Percentiles rank a stretch among this genome's conserved stretches.
Conservation (phyloP, 768 basidiomycete genomes). For the Cystobasidium tubakii region DNA sequence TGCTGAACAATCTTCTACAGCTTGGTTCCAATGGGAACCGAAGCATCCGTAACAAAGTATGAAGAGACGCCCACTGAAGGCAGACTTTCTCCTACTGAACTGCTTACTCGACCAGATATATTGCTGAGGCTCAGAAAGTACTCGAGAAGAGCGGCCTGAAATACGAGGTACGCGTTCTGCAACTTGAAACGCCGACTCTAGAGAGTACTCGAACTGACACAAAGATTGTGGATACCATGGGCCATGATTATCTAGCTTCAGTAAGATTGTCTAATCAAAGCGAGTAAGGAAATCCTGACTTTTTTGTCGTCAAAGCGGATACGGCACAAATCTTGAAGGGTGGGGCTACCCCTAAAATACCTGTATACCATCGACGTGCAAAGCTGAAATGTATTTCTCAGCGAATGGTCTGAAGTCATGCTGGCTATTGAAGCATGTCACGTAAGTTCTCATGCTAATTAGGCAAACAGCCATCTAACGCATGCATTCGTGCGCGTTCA, state of each 20-base stretch:
- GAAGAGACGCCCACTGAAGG: not conserved
- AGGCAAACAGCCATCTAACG: too few species aligned
- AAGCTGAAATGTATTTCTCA: too few species aligned
- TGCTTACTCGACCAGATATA: not conserved
- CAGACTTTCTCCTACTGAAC: too few species aligned
- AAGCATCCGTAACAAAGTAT: slow-evolving; percentile 34
- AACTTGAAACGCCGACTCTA: too few species aligned
- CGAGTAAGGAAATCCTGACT: not conserved
- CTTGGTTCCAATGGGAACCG: slow-evolving; percentile 36
- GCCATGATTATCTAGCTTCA: slow-evolving; percentile 7
- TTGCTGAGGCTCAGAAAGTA: slow-evolving; percentile 32
- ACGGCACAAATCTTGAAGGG: slow-evolving; percentile 35
- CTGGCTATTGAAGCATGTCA: slow-evolving; percentile 35
- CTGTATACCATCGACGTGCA: too few species aligned
- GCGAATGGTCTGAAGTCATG: slow-evolving; percentile 37
- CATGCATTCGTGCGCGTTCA: not conserved
- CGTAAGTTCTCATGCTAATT: slow-evolving; percentile 8
- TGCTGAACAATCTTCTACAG: not conserved
- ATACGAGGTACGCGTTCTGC: slow-evolving; percentile 36
- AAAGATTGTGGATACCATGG: not conserved
- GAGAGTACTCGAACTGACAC: not conserved
- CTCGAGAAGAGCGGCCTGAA: slow-evolving; percentile 37
- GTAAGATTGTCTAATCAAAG: not conserved
- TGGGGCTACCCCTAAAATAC: not conserved
- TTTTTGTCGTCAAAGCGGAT: slow-evolving; percentile 31